A percentile compares a stretch with the other conserved stretches of the same genome.
These are phyloP conservation scores for Rhodomyrtus tomentosa DNA, from an alignment of 345 rosid genomes.

Conservation along the genomic window DNA sequence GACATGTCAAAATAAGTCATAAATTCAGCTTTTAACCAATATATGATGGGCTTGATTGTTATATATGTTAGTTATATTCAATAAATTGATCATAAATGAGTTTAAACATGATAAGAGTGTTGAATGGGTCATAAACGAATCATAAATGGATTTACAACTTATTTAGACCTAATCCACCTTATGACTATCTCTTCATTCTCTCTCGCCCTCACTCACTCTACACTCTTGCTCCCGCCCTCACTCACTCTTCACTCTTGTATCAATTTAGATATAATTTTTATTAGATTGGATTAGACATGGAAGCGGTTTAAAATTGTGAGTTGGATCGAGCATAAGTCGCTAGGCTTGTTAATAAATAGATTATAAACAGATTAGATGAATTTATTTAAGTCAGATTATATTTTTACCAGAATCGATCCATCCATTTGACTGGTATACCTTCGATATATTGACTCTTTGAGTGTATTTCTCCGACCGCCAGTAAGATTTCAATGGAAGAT, in stretches of 20 bases:
- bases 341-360: neutral
- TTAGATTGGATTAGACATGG: too few species aligned
- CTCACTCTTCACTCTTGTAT: too few species aligned
- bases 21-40: neutral
- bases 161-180: too few species aligned
- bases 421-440: fast-evolving
- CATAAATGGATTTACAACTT: too few species aligned
- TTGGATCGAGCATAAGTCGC: neutral
- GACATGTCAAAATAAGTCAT: neutral
- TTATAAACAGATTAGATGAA: fast-evolving
- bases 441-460: neutral
- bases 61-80: too few species aligned
- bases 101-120: neutral
- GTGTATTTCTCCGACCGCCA: neutral
- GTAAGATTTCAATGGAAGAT: neutral
- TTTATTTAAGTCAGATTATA: fast-evolving
- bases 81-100: neutral
- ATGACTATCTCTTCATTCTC: too few species aligned
- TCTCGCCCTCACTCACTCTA: too few species aligned
- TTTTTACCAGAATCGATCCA: fast-evolving
- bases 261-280: too few species aligned
- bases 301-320: neutral
- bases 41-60: too few species aligned
- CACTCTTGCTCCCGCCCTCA: too few species aligned
- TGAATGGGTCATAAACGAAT: too few species aligned